phyloP scores from a whole-genome alignment of 2,329 filamentous ascomycete genomes.

The Neofusicoccum ribis region DNA sequence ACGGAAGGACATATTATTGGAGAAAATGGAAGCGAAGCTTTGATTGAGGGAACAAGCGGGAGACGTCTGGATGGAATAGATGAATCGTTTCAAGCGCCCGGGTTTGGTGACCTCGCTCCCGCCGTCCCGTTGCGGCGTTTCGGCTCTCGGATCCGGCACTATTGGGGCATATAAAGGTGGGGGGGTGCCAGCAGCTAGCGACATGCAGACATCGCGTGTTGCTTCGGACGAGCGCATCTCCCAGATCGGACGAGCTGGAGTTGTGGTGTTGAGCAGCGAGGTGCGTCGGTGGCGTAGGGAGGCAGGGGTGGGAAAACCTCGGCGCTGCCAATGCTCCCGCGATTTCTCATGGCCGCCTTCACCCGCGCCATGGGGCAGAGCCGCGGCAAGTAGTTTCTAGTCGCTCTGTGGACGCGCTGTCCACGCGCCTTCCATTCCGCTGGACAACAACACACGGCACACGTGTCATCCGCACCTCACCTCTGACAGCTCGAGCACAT shows the following conservation, averaged over 20 bases:
- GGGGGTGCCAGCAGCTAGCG: background rate
- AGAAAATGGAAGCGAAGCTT: background rate
- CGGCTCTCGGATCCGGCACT: conserved; percentile 1
- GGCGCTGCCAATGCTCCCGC: background rate
- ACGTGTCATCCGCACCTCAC: background rate
- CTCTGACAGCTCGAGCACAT: background rate
- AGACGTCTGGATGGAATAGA: background rate
- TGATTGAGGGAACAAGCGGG: background rate
- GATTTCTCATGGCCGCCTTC: background rate
- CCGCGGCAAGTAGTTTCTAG: background rate
- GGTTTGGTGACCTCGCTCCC: background rate
- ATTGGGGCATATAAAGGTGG: background rate
- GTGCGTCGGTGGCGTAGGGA: too few species aligned
- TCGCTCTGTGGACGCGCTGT: background rate
- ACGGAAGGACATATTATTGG: background rate
- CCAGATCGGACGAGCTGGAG: background rate
- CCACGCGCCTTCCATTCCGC: background rate
- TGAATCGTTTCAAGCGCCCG: conserved; percentile 2
- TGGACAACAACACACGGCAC: background rate
- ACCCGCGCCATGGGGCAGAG: rapidly evolving
- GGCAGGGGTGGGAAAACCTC: background rate
- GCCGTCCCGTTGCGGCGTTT: background rate
- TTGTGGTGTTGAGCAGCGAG: background rate
- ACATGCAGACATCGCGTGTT: background rate
- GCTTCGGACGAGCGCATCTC: background rate